These are phyloP conservation scores for Pogostemon cablin DNA, from an alignment of 257 asterid species.

Conservation along the genomic window DNA sequence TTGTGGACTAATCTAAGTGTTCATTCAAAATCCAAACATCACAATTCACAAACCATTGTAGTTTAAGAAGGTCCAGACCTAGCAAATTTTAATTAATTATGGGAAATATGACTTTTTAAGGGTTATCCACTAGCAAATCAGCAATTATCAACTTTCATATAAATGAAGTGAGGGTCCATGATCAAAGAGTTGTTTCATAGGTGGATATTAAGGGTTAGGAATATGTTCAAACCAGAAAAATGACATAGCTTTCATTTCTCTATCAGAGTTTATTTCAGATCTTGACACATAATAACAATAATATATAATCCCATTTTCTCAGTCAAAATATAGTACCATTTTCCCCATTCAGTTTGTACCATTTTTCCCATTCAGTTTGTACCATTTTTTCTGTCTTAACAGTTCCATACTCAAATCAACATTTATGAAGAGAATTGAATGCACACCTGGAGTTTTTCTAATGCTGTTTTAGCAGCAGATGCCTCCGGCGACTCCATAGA, in stretches of 20 bases:
- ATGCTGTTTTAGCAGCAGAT: conserved; percentile 72
- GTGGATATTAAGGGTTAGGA: not conserved
- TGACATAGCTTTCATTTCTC: not conserved
- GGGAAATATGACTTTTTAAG: not conserved
- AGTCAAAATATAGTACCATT: not conserved
- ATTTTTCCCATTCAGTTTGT: not conserved
- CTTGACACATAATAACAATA: not conserved
- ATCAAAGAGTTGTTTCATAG: not conserved
- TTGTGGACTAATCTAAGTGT: not conserved
- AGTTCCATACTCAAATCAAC: conserved; percentile 14
- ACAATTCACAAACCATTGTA: not conserved
- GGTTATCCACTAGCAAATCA: not conserved
- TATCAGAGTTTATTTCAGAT: not conserved
- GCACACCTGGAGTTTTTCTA: conserved; percentile 81
- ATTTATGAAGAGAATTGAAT: not conserved
- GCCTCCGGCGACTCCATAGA: conserved; percentile 50
- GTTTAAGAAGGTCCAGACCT: not conserved
- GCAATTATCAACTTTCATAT: not conserved
- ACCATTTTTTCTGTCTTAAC: not conserved
- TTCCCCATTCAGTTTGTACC: not conserved
- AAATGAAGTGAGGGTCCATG: conserved; percentile 3
- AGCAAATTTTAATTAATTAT: not conserved
- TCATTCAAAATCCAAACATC: conserved; percentile 13
- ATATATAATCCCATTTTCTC: not conserved
- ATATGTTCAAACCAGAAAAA: conserved; percentile 6